Evolutionary conservation across 2,329 filamentous ascomycete genomes (phyloP).

Genomic region (Metarhizium rileyi): DNA sequence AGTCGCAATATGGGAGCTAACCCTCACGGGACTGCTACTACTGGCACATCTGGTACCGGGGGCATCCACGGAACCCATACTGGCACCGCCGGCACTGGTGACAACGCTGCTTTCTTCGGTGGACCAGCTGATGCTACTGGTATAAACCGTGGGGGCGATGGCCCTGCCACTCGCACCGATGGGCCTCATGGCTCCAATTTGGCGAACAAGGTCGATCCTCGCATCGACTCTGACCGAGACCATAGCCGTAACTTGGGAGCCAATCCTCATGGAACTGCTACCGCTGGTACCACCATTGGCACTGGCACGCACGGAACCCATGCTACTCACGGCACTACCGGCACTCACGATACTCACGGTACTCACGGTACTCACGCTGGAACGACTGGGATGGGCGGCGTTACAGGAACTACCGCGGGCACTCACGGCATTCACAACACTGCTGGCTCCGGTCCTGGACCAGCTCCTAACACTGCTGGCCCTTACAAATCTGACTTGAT

Average conservation of each 20-base stretch:
- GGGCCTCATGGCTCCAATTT: constrained; percentile 36
- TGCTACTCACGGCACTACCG: constrained; percentile 1
- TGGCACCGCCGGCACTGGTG: constrained; percentile 21
- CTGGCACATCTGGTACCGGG: constrained; percentile 7
- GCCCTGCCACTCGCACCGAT: constrained; percentile 13
- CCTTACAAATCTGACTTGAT: constrained; percentile 40
- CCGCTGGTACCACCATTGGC: constrained; percentile 13
- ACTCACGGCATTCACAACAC: neutral
- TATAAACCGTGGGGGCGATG: constrained; percentile 7
- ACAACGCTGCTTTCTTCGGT: neutral
- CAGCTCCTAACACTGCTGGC: constrained; percentile 25
- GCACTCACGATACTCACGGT: constrained; percentile 11
- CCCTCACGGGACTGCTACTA: constrained; percentile 20
- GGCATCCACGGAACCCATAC: constrained; percentile 9
- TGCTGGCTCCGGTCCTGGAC: constrained; percentile 15
- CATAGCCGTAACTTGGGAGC: constrained; percentile 19
- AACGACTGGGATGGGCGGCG: too few species aligned
- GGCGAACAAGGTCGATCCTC: constrained; percentile 42
- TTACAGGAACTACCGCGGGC: neutral
- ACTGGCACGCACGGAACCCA: constrained; percentile 6
- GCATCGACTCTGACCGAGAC: constrained; percentile 44
- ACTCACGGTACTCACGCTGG: too few species aligned
- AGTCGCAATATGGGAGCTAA: constrained; percentile 24
- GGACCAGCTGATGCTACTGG: constrained; percentile 10
- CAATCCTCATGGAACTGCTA: constrained; percentile 16